Conservation (phyloP, 2,329 filamentous ascomycete species). For the Pezizomycotina sp. region DNA sequence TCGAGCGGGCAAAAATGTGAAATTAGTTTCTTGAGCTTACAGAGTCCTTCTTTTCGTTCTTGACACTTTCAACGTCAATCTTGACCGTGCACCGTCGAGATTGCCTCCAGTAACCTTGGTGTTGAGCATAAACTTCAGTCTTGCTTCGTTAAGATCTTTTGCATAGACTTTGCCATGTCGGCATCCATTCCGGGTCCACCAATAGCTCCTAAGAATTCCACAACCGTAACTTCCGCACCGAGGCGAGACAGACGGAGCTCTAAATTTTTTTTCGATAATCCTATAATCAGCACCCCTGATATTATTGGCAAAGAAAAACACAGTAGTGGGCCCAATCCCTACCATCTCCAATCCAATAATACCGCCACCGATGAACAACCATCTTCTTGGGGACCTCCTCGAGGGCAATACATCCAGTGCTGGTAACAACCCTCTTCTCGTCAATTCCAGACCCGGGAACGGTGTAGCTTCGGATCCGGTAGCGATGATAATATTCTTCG, state of each 20-base stretch:
- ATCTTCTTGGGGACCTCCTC: constrained; percentile 87
- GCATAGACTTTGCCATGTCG: constrained; percentile 77
- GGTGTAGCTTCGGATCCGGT: constrained; percentile 91
- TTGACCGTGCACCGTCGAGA: constrained; percentile 59
- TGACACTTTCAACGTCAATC: constrained; percentile 75
- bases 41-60: constrained; percentile 87
- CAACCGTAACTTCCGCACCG: constrained; percentile 85
- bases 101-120: constrained; percentile 89
- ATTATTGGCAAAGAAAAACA: too few relatives aligned
- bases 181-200: constrained; percentile 94
- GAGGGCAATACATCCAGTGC: constrained; percentile 81
- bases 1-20: constrained; percentile 1
- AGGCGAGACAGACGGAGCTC: constrained; percentile 86
- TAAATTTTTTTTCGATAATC: constrained; percentile 25
- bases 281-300: too few relatives aligned
- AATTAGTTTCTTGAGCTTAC: constrained; percentile 38
- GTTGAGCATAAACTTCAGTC: constrained; percentile 96
- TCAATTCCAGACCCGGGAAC: constrained; percentile 93
- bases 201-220: constrained; percentile 91
- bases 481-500: constrained; percentile 96
- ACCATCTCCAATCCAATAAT: constrained; percentile 99
- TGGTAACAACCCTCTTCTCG: constrained; percentile 93
- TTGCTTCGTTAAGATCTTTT: constrained; percentile 91
- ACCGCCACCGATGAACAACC: constrained; percentile 91
- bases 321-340: constrained; percentile 26